Evolutionary conservation across 202 grass and related monocot genomes (phyloP).

Genomic region (Schoenoplectus triqueter): DNA sequence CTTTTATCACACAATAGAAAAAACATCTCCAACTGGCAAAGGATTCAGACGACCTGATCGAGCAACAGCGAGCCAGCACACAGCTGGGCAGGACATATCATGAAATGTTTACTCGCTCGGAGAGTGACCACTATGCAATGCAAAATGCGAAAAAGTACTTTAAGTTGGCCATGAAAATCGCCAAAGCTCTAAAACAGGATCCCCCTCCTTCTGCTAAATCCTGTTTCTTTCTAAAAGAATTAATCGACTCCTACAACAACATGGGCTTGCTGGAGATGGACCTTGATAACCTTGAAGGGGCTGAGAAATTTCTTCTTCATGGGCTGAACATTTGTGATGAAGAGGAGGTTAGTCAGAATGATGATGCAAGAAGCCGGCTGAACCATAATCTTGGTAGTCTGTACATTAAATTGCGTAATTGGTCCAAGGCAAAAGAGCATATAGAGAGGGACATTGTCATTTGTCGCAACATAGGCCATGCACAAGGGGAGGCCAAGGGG

Average conservation of each 20-base stretch:
- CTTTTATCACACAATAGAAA: slow-evolving; percentile 58
- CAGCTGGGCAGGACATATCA: slow-evolving; percentile 92
- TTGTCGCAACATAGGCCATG: slow-evolving; percentile 71
- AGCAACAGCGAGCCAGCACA: slow-evolving; percentile 88
- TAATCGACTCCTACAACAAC: slow-evolving; percentile 96
- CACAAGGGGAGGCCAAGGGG: slow-evolving; percentile 90
- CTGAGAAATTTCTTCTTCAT: slow-evolving; percentile 70
- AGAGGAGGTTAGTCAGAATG: slow-evolving; percentile 77
- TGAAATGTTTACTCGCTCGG: slow-evolving; percentile 72
- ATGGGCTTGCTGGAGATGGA: slow-evolving; percentile 90
- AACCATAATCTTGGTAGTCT: slow-evolving; percentile 92
- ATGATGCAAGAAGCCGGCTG: slow-evolving; percentile 77
- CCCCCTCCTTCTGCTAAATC: slow-evolving; percentile 33
- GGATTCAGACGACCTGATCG: slow-evolving; percentile 76
- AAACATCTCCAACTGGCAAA: slow-evolving; percentile 85
- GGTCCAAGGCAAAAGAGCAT: slow-evolving; percentile 64
- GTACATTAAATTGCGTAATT: slow-evolving; percentile 45
- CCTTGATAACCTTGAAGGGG: slow-evolving; percentile 76
- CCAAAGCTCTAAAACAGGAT: slow-evolving; percentile 56
- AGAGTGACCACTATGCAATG: slow-evolving; percentile 72
- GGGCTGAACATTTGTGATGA: slow-evolving; percentile 91
- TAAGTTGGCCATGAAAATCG: slow-evolving; percentile 70
- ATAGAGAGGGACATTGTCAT: slow-evolving; percentile 85
- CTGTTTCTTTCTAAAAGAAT: slow-evolving; percentile 66
- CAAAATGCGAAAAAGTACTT: slow-evolving; percentile 70